These are phyloP conservation scores for Pinus albicaulis DNA, from an alignment of 75 land plant species.

Conservation along the genomic window DNA sequence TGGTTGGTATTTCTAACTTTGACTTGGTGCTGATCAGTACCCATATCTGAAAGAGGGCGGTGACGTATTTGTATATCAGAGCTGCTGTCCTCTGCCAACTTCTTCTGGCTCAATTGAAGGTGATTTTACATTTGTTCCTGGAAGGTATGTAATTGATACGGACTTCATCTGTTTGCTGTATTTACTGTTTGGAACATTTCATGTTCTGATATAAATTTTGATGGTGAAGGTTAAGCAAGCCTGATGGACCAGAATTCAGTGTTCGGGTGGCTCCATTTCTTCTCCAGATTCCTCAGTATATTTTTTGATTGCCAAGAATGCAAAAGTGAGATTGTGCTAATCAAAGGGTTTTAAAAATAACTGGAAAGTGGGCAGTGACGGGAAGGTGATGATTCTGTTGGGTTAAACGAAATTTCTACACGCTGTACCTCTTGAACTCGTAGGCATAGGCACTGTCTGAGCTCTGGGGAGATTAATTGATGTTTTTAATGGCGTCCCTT, in stretches of 20 bases:
- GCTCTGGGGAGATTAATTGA: too few species aligned
- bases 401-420: too few species aligned
- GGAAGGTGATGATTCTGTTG: too few species aligned
- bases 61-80: slow-evolving; percentile 79
- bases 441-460: too few species aligned
- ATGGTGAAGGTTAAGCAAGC: slow-evolving; percentile 44
- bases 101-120: slow-evolving; percentile 80
- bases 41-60: slow-evolving; percentile 55
- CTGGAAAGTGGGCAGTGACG: too few species aligned
- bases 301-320: slow-evolving; percentile 42
- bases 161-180: neutral
- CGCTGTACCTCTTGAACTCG: too few species aligned
- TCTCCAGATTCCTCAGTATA: slow-evolving; percentile 65
- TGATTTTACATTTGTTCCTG: slow-evolving; percentile 88
- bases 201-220: neutral
- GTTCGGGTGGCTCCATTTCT: slow-evolving; percentile 67
- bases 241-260: slow-evolving; percentile 59
- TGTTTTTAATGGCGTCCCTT: too few species aligned
- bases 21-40: slow-evolving; percentile 37
- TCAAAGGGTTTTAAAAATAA: too few species aligned
- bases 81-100: slow-evolving; percentile 49
- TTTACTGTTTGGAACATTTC: neutral
- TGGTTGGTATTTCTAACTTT: neutral
- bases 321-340: too few species aligned
- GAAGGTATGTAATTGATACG: slow-evolving; percentile 61